Percentiles rank a stretch among this genome's conserved stretches.
These are phyloP conservation scores for Alternaria panax DNA, from an alignment of 2,329 filamentous ascomycete genomes.

Conservation along the genomic window DNA sequence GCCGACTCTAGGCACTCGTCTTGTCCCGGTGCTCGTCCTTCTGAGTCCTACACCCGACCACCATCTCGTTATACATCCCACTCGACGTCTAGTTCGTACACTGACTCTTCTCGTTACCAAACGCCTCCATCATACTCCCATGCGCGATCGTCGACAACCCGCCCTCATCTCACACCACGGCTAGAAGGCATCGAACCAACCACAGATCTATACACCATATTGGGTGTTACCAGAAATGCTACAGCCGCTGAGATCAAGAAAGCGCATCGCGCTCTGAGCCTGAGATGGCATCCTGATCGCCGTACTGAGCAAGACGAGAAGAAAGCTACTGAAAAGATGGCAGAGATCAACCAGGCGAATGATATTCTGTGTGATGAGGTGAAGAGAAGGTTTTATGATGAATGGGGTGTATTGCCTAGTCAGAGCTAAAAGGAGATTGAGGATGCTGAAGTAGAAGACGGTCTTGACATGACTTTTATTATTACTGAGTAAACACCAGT, in stretches of 20 bases:
- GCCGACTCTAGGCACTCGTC: background rate
- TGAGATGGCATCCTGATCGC: slow-evolving; percentile 89
- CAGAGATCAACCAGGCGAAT: slow-evolving; percentile 31
- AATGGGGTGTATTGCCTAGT: slow-evolving; percentile 12
- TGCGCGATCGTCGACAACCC: background rate
- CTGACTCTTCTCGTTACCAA: background rate
- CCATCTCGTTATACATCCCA: background rate
- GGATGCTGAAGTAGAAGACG: background rate
- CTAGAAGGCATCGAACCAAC: slow-evolving; percentile 2
- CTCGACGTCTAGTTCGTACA: background rate
- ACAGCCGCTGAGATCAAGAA: slow-evolving; percentile 88
- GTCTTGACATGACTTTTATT: background rate
- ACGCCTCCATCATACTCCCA: background rate
- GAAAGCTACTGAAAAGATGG: slow-evolving; percentile 31
- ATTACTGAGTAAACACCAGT: background rate
- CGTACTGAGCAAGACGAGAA: slow-evolving; percentile 13
- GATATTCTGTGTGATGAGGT: slow-evolving; percentile 25
- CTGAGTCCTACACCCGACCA: background rate
- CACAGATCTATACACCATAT: slow-evolving; percentile 77
- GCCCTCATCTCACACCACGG: background rate
- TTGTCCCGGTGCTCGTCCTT: background rate
- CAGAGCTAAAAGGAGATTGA: background rate
- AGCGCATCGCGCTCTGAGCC: slow-evolving; percentile 91
- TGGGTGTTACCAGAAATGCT: slow-evolving; percentile 79
- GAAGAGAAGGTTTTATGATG: slow-evolving; percentile 27